Conservation (phyloP, 139 green algal species). For the Pseudopediastrum boryanum region DNA sequence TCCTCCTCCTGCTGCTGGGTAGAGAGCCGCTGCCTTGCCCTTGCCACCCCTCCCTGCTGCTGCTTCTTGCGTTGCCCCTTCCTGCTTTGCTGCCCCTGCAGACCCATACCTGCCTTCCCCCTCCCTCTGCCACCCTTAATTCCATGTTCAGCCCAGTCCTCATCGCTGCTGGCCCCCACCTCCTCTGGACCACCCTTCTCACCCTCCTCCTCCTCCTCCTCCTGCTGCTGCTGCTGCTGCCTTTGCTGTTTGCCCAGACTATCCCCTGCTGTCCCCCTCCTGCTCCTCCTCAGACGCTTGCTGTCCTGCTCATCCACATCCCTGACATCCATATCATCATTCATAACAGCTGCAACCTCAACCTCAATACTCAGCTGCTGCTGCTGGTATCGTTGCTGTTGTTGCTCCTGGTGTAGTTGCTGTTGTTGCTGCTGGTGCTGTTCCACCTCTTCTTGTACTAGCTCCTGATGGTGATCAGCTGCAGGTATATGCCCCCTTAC, state of each 20-base stretch:
- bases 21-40: too few species aligned
- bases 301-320: background rate
- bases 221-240: background rate
- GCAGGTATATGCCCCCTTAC: background rate
- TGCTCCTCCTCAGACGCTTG: background rate
- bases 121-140: background rate
- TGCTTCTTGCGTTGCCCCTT: too few species aligned
- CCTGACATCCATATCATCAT: background rate
- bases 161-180: background rate
- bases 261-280: background rate
- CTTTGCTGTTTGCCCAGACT: background rate
- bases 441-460: background rate
- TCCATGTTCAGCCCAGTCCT: background rate
- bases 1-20: too few species aligned
- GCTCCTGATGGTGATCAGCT: background rate
- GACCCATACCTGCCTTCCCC: background rate
- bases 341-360: constrained; percentile 13
- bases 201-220: background rate
- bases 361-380: background rate
- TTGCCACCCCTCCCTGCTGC: background rate
- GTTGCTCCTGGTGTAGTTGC: constrained; percentile 7
- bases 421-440: background rate
- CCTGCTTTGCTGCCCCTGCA: background rate
- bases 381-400: constrained; percentile 15
- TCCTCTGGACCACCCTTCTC: background rate